Evolutionary conservation across 371 early-diverging fungal genomes (phyloP).

Genomic region (Mucor mucedo): DNA sequence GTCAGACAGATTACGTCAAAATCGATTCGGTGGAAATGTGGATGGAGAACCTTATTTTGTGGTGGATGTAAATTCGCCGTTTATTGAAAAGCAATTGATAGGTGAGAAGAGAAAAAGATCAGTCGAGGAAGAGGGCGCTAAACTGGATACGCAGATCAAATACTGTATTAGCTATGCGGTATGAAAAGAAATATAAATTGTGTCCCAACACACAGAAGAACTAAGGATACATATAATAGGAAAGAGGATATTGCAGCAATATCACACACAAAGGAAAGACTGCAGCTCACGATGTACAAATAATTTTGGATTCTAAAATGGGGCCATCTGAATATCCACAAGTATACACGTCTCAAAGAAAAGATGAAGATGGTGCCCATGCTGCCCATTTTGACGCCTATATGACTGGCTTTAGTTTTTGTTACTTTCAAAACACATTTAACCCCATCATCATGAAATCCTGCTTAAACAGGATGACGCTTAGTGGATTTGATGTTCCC

Average conservation of each 20-base stretch:
- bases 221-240: constrained; percentile 5
- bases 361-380: constrained; percentile 53
- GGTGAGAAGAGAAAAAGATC: background rate
- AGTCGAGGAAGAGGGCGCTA: background rate
- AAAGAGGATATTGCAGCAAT: constrained; percentile 13
- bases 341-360: constrained; percentile 8
- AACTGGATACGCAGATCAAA: too few relatives aligned
- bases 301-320: constrained; percentile 17
- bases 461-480: constrained; percentile 65
- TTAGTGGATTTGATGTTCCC: constrained; percentile 2
- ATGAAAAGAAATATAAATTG: constrained; percentile 32
- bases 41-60: constrained; percentile 15
- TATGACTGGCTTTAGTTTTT: constrained; percentile 92
- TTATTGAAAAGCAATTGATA: background rate
- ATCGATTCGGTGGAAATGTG: background rate
- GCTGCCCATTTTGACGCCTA: constrained; percentile 91
- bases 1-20: constrained; percentile 45
- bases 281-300: constrained; percentile 10
- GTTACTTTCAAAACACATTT: constrained; percentile 49
- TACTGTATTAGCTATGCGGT: constrained; percentile 78
- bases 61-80: constrained; percentile 9
- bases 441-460: constrained; percentile 19
- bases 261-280: constrained; percentile 1
- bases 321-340: constrained; percentile 10
- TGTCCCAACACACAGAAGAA: background rate